A percentile compares a stretch with the other conserved stretches of the same genome.
phyloP scores from a whole-genome alignment of 768 basidiomycete genomes.

The Baorangia bicolor region DNA sequence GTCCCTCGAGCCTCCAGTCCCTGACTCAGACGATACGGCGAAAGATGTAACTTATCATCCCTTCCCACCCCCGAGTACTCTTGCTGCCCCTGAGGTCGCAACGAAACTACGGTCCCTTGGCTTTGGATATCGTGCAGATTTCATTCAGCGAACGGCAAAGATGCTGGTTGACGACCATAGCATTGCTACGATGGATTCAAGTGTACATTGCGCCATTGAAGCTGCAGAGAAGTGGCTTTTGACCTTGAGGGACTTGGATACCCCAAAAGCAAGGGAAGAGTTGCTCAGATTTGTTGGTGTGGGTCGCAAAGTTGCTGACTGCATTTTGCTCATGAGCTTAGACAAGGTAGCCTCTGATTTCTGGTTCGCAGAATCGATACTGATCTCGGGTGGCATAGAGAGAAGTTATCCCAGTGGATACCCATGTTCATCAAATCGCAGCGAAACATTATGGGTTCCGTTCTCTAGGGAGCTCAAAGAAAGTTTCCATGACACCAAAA shows the following conservation, averaged over 20 bases:
- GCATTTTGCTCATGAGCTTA: constrained; percentile 87
- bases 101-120: constrained; percentile 74
- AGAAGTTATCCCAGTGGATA: constrained; percentile 92
- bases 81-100: constrained; percentile 59
- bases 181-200: background rate
- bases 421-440: constrained; percentile 91
- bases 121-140: constrained; percentile 94
- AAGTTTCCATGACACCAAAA: constrained; percentile 68
- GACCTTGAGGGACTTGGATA: constrained; percentile 47
- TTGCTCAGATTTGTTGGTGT: constrained; percentile 87
- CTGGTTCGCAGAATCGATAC: background rate
- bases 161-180: constrained; percentile 67
- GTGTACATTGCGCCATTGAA: constrained; percentile 31
- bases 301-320: constrained; percentile 96
- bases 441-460: constrained; percentile 72
- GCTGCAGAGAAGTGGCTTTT: constrained; percentile 61
- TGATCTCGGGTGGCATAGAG: constrained; percentile 42
- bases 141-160: constrained; percentile 78
- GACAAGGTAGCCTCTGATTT: constrained; percentile 63
- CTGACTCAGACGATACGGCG: constrained; percentile 30
- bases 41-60: constrained; percentile 59
- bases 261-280: constrained; percentile 65
- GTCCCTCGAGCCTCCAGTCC: constrained; percentile 38
- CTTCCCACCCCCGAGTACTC: constrained; percentile 76
- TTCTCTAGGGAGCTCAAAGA: constrained; percentile 38